Evolutionary conservation across 176 grass and related monocot genomes (phyloP), one percentile per base, ranked within the genome.

Genomic region (Phyllostachys edulis): DNA sequence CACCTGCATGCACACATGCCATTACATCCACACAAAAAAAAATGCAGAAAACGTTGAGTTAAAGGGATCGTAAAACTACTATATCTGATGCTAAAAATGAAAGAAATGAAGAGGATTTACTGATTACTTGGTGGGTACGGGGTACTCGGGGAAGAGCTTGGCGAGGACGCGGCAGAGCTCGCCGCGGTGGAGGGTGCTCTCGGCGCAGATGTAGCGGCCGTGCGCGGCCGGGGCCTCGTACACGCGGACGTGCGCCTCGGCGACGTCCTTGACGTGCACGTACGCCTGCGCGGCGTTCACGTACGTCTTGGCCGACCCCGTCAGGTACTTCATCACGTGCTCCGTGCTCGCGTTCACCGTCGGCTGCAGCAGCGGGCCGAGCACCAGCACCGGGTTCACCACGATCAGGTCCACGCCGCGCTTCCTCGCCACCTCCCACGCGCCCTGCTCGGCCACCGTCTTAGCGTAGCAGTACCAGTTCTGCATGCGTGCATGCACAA

Each of bases 401-500:
- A 92, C 92, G 4, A 94, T 2, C 27, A 94, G 71, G 9, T 92
- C 82, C 61, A 97, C 12, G 0, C 76, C 83, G 0, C 80, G 45
- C 71, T 68, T 44, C 59, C 52, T 68, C 2, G 94, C 92, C 42
- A 29, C 73, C 85, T 88, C 87, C 85, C 88, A 92, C 0, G 92
- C 94, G 2, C 67, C 82, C 69, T 88, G 82, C 82, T 97, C 94
- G 0, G 94, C 94, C 1, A 91, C 34, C 11, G 91, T 93, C 81
- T 96, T 96, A 1, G 87, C 94, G 73, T 94, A 94, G 82, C 92
- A 97, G 65, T 97, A 94, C 94, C 94, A 97, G 73, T 97, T 97
- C 91, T 97, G 81, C 70, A 34, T 9, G 29, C 13, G 62, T 7
- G 16, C 16, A 6, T 0, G 50, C 10, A 38, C 32, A 34, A 34